These are phyloP conservation scores for Geotrichum klebahnii DNA, from an alignment of 1,139 yeast genomes.

Conservation along the genomic window DNA sequence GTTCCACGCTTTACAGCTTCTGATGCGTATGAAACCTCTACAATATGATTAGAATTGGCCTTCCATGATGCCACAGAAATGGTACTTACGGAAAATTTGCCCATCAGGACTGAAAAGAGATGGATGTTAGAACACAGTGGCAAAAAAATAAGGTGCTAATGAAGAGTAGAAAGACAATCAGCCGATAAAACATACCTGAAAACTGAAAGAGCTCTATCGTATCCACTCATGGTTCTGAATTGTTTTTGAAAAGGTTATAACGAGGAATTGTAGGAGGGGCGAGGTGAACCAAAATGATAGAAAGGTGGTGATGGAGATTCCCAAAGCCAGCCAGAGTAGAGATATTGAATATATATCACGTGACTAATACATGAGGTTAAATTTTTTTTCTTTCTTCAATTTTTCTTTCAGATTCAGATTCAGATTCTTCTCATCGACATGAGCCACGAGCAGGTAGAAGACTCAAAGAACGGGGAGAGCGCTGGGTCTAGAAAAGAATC, in stretches of 20 bases:
- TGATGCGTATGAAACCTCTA: conserved; percentile 91
- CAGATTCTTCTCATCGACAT: not conserved
- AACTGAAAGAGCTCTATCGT: conserved; percentile 98
- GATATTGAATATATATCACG: too few relatives aligned
- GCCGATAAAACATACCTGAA: conserved; percentile 65
- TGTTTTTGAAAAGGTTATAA: not conserved
- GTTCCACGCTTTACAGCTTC: conserved; percentile 99
- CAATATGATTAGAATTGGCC: conserved; percentile 15
- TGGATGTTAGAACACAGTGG: conserved; percentile 9
- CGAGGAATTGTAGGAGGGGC: conserved; percentile 8
- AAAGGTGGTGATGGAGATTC: conserved; percentile 16
- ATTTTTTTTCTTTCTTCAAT: not conserved
- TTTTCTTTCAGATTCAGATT: too few relatives aligned
- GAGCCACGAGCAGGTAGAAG: not conserved
- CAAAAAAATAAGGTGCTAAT: not conserved
- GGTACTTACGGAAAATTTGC: conserved; percentile 84
- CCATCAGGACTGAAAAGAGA: conserved; percentile 86
- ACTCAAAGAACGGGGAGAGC: not conserved
- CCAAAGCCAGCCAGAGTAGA: not conserved
- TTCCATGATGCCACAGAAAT: not conserved
- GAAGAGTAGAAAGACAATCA: not conserved
- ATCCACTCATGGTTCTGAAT: conserved; percentile 71
- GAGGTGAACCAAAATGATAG: not conserved
- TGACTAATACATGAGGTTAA: not conserved
- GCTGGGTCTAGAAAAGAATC: too few relatives aligned